Conservation (phyloP, 495 filamentous ascomycete species). For the Sordaria brevicollis region DNA sequence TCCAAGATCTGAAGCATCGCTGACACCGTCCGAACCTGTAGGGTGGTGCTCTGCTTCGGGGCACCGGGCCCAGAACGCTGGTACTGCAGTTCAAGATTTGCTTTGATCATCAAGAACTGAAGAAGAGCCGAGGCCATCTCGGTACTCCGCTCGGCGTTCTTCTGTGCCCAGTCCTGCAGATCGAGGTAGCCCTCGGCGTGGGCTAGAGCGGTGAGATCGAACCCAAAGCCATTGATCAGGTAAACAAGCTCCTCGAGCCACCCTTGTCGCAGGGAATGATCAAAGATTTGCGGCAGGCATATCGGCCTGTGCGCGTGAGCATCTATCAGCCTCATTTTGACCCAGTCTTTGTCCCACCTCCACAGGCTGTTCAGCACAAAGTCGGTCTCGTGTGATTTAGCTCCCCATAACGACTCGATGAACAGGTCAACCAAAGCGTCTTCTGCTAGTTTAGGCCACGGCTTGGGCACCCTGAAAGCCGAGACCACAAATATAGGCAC, state of each 20-base stretch:
- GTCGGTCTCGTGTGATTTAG: slow-evolving; percentile 49
- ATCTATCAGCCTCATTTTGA: slow-evolving; percentile 66
- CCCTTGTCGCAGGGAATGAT: slow-evolving; percentile 62
- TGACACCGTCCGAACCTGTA: slow-evolving; percentile 77
- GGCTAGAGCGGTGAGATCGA: slow-evolving; percentile 83
- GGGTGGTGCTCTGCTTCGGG: slow-evolving; percentile 43
- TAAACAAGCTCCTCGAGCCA: slow-evolving; percentile 76
- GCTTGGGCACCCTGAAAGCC: slow-evolving; percentile 51
- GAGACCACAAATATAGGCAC: slow-evolving; percentile 71
- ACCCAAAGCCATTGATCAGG: slow-evolving; percentile 66
- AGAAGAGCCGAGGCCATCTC: slow-evolving; percentile 55
- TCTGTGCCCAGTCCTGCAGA: slow-evolving; percentile 69
- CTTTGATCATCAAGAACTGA: slow-evolving; percentile 72
- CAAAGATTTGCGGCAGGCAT: slow-evolving; percentile 68
- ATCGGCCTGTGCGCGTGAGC: slow-evolving; percentile 66
- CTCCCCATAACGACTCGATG: slow-evolving; percentile 32
- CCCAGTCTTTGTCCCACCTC: slow-evolving; percentile 77
- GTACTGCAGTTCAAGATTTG: slow-evolving; percentile 64
- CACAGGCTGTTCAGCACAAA: slow-evolving; percentile 84
- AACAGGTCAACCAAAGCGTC: slow-evolving; percentile 44
- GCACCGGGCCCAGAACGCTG: slow-evolving; percentile 33
- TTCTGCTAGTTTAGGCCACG: slow-evolving; percentile 44
- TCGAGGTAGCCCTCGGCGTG: slow-evolving; percentile 74
- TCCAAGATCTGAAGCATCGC: slow-evolving; percentile 70
- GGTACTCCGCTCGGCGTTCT: slow-evolving; percentile 46